phyloP scores from a whole-genome alignment of 2,329 filamentous ascomycete genomes.

The Conoideocrella luteorostrata region DNA sequence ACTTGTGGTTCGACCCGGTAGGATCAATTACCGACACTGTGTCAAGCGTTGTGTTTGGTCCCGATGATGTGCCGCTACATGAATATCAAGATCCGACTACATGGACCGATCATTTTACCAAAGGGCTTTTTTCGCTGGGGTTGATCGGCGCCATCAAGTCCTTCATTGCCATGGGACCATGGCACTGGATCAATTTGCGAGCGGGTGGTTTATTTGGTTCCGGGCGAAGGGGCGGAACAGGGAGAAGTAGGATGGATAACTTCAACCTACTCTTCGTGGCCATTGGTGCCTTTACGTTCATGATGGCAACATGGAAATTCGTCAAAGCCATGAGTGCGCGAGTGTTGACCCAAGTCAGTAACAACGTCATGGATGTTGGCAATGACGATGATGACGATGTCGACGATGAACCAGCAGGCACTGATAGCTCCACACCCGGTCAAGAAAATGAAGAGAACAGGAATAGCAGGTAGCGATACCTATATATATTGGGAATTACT shows the following conservation, averaged over 20 bases:
- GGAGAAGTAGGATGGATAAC: constrained; percentile 70
- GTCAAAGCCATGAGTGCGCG: constrained; percentile 67
- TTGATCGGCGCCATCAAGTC: constrained; percentile 80
- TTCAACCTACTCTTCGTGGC: constrained; percentile 74
- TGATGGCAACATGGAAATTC: constrained; percentile 78
- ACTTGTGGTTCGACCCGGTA: constrained; percentile 75
- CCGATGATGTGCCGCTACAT: constrained; percentile 27
- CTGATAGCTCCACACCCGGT: neutral
- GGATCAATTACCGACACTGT: constrained; percentile 52
- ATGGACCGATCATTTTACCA: constrained; percentile 80
- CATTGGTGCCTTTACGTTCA: constrained; percentile 72
- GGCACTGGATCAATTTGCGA: constrained; percentile 70
- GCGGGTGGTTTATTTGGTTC: constrained; percentile 49
- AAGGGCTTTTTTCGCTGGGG: constrained; percentile 85
- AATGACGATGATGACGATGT: constrained; percentile 46
- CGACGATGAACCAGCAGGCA: constrained; percentile 23
- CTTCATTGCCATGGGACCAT: constrained; percentile 66
- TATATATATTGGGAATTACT: neutral
- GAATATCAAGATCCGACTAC: constrained; percentile 46
- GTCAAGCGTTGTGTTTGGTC: constrained; percentile 35
- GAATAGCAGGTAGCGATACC: constrained; percentile 1
- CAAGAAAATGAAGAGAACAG: constrained; percentile 2
- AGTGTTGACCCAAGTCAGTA: constrained; percentile 70
- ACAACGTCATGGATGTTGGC: constrained; percentile 77
- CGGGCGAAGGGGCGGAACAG: constrained; percentile 52